These are phyloP conservation scores for Tarenaya hassleriana DNA, from an alignment of 345 rosid species.

Conservation along the genomic window DNA sequence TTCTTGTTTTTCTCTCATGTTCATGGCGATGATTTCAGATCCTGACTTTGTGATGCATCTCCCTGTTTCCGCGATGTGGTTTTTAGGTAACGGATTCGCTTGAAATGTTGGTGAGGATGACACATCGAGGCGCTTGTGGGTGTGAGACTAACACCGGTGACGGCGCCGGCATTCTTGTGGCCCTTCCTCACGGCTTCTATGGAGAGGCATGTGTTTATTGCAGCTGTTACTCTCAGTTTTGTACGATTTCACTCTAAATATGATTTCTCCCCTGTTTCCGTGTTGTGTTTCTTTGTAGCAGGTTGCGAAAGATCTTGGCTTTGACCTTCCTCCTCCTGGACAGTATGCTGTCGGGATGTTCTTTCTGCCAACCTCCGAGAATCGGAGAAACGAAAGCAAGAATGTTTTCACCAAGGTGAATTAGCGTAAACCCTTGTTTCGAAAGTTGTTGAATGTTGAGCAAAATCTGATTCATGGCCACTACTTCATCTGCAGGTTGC, in stretches of 20 bases:
- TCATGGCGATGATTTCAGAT: not conserved
- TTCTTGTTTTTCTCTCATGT: not conserved
- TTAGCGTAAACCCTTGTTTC: too few species aligned
- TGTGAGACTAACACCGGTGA: slow-evolving; percentile 97
- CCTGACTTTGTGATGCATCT: not conserved
- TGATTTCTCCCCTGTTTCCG: too few species aligned
- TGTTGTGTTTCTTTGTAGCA: slow-evolving; percentile 23
- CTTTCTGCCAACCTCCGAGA: slow-evolving; percentile 72
- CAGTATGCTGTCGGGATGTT: slow-evolving; percentile 95
- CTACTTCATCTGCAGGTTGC: slow-evolving; percentile 58
- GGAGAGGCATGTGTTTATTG: slow-evolving; percentile 39
- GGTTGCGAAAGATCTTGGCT: slow-evolving; percentile 71
- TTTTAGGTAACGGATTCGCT: slow-evolving; percentile 80
- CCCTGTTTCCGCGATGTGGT: not conserved
- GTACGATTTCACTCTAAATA: not conserved
- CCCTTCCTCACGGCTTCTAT: slow-evolving; percentile 76
- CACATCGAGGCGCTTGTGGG: slow-evolving; percentile 98
- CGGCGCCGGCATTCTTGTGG: slow-evolving; percentile 96
- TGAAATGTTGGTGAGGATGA: slow-evolving; percentile 93
- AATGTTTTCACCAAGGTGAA: slow-evolving; percentile 75
- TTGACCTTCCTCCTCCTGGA: slow-evolving; percentile 73
- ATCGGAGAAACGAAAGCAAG: slow-evolving; percentile 75
- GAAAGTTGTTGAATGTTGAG: not conserved
- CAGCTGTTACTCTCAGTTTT: not conserved
- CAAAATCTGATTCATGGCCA: not conserved